phyloP scores from a whole-genome alignment of 1,139 yeast species.

The Geotrichum citri-aurantii region DNA sequence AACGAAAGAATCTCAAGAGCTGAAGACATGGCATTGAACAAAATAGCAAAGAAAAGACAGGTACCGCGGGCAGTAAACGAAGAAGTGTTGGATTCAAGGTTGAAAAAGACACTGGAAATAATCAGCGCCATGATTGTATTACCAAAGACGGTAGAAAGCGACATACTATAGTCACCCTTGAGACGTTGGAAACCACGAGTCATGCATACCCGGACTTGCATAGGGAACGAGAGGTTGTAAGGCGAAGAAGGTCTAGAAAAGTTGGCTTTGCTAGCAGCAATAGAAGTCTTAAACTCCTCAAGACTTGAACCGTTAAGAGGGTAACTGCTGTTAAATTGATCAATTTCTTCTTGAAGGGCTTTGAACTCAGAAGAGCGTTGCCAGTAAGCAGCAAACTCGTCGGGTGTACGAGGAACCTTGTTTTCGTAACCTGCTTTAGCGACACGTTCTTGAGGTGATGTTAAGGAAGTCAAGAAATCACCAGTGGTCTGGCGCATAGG shows the following conservation, averaged over 20 bases:
- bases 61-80: constrained; percentile 67
- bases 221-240: constrained; percentile 55
- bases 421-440: constrained; percentile 52
- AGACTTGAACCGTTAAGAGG: constrained; percentile 27
- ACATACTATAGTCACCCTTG: constrained; percentile 60
- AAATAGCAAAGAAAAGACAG: constrained; percentile 67
- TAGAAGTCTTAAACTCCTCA: constrained; percentile 44
- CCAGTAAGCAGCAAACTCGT: constrained; percentile 67
- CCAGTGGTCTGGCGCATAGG: constrained; percentile 77
- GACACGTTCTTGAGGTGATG: constrained; percentile 65
- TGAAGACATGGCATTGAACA: constrained; percentile 72
- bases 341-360: constrained; percentile 40
- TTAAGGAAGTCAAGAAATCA: constrained; percentile 72
- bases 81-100: constrained; percentile 44
- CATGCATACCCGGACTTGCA: constrained; percentile 60
- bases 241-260: constrained; percentile 51
- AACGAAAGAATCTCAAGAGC: constrained; percentile 65
- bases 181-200: constrained; percentile 59
- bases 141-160: constrained; percentile 54
- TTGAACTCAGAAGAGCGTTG: constrained; percentile 49
- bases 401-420: constrained; percentile 61
- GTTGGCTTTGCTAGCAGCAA: constrained; percentile 49
- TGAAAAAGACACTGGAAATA: constrained; percentile 69
- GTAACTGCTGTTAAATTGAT: constrained; percentile 32
- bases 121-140: constrained; percentile 70